Percentiles rank a stretch among this genome's conserved stretches.
phyloP scores from a whole-genome alignment of 1,139 yeast genomes.

The Hanseniaspora uvarum region DNA sequence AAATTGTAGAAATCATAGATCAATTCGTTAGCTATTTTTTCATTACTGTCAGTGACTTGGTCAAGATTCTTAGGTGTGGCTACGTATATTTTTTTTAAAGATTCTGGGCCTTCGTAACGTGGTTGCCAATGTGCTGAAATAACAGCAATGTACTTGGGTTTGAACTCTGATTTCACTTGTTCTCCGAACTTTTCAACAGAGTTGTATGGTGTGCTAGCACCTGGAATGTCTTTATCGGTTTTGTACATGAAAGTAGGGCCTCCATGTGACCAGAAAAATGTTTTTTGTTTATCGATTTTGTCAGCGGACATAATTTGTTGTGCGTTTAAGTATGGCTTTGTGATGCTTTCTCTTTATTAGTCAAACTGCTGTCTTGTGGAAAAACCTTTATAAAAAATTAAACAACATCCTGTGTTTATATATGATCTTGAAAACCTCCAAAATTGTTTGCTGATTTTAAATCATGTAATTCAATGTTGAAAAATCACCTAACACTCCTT shows the following conservation, averaged over 20 bases:
- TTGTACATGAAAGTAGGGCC: constrained; percentile 63
- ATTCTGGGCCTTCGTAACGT: constrained; percentile 20
- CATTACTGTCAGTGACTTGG: constrained; percentile 2
- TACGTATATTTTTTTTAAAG: constrained; percentile 37
- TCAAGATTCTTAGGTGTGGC: background rate
- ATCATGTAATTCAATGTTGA: too few species aligned
- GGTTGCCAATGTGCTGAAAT: constrained; percentile 76
- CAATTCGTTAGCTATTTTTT: constrained; percentile 30
- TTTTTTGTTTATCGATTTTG: constrained; percentile 33
- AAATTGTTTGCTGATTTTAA: too few species aligned
- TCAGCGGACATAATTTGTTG: background rate
- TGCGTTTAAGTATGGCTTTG: background rate
- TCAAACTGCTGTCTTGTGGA: too few species aligned
- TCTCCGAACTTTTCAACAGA: constrained; percentile 42
- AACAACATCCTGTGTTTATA: too few species aligned
- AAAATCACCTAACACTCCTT: background rate
- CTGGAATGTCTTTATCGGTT: constrained; percentile 30
- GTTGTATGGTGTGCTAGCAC: constrained; percentile 53
- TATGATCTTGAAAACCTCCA: too few species aligned
- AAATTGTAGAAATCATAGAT: constrained; percentile 69
- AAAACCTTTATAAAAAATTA: too few species aligned
- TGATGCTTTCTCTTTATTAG: too few species aligned
- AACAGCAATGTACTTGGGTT: constrained; percentile 55
- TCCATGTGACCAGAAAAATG: constrained; percentile 63
- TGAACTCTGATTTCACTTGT: constrained; percentile 38